Evolutionary conservation across 805 yeast species (phyloP).

Genomic region (Candida ponderosae): DNA sequence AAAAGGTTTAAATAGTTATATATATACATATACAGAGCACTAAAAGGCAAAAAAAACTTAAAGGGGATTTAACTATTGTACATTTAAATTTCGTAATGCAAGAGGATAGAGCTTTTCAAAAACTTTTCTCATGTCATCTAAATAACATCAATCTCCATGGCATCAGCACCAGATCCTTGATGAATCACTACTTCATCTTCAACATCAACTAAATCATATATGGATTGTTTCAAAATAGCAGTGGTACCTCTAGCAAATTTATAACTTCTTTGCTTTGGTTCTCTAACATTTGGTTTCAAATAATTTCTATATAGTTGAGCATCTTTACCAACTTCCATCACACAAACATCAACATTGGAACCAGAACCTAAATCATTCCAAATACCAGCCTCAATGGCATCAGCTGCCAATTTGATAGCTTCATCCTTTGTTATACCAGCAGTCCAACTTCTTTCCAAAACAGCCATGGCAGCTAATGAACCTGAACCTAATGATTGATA

Average conservation of each 20-base stretch:
- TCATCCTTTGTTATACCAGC: conserved; percentile 74
- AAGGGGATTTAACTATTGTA: too few species aligned
- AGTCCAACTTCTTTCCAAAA: conserved; percentile 83
- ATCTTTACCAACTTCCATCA: conserved; percentile 88
- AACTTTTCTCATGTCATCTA: too few species aligned
- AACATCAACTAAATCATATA: conserved; percentile 59
- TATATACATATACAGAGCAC: too few species aligned
- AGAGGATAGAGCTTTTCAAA: too few species aligned
- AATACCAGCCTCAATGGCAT: conserved; percentile 95
- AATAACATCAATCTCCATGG: conserved; percentile 43
- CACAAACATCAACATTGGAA: conserved; percentile 95
- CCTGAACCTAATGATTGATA: conserved; percentile 94
- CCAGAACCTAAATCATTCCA: conserved; percentile 99
- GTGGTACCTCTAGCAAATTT: conserved; percentile 93
- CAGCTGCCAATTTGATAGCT: conserved; percentile 85
- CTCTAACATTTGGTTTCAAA: conserved; percentile 85
- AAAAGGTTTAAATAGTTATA: too few species aligned
- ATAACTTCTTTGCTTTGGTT: conserved; percentile 72
- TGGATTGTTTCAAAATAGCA: conserved; percentile 63
- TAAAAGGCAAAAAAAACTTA: too few species aligned
- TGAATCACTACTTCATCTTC: conserved; percentile 49
- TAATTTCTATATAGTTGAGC: conserved; percentile 82
- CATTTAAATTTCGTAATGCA: too few species aligned
- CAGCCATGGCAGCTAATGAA: conserved; percentile 97
- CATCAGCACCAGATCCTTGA: conserved; percentile 23